phyloP scores from a whole-genome alignment of 805 yeast species.

The Monosporozyma aerobia region DNA sequence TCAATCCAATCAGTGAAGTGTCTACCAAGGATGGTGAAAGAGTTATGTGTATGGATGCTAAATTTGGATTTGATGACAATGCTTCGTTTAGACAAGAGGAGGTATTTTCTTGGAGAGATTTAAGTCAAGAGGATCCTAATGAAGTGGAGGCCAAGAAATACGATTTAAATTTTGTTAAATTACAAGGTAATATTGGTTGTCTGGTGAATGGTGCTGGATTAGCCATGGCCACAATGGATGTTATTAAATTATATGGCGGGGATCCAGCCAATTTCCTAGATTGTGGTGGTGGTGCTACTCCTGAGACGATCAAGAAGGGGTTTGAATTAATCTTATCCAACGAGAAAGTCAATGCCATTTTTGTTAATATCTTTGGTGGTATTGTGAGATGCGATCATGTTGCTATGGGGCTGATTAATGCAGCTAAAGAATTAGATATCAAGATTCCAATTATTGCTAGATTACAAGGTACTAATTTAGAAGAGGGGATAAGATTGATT shows the following conservation, averaged over 20 bases:
- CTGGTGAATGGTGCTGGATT: slow-evolving; percentile 99
- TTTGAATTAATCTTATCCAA: slow-evolving; percentile 88
- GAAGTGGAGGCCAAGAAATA: slow-evolving; percentile 87
- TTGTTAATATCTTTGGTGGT: slow-evolving; percentile 98
- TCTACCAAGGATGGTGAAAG: slow-evolving; percentile 31
- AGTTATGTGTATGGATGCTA: slow-evolving; percentile 98
- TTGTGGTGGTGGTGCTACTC: slow-evolving; percentile 99
- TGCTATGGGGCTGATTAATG: slow-evolving; percentile 94
- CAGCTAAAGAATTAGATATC: slow-evolving; percentile 84
- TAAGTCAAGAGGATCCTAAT: slow-evolving; percentile 95
- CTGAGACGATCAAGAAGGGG: slow-evolving; percentile 94
- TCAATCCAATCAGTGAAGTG: slow-evolving; percentile 94
- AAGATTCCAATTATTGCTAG: slow-evolving; percentile 94
- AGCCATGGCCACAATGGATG: slow-evolving; percentile 99
- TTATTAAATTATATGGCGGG: slow-evolving; percentile 96
- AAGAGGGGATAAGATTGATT: slow-evolving; percentile 79
- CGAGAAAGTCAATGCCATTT: slow-evolving; percentile 83
- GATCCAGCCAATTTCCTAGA: slow-evolving; percentile 98
- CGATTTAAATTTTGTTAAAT: slow-evolving; percentile 91
- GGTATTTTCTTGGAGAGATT: slow-evolving; percentile 85
- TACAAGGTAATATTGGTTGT: slow-evolving; percentile 98
- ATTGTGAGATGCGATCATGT: slow-evolving; percentile 98
- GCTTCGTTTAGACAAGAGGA: slow-evolving; percentile 93
- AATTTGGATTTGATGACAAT: slow-evolving; percentile 95
- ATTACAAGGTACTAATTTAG: slow-evolving; percentile 96